phyloP scores from a whole-genome alignment of 352 stramenopile genomes.

The Phytophthora litchii region DNA sequence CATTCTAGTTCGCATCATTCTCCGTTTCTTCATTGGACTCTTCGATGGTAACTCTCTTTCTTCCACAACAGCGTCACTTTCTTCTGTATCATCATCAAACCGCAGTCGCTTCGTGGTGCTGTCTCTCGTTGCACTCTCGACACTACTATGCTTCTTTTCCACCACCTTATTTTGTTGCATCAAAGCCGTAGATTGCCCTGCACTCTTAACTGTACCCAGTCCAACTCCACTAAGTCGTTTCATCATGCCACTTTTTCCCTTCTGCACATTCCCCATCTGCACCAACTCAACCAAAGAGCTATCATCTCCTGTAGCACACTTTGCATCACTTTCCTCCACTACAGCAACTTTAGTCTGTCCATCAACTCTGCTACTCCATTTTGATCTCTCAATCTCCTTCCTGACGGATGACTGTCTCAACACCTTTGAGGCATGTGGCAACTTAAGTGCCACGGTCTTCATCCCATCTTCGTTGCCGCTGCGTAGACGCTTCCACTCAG shows the following conservation, averaged over 20 bases:
- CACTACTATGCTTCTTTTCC: neutral
- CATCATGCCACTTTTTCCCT: neutral
- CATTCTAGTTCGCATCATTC: slow-evolving; percentile 14
- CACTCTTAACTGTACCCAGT: neutral
- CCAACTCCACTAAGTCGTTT: neutral
- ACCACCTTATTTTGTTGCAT: neutral
- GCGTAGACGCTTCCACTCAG: slow-evolving; percentile 1
- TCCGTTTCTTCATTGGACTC: slow-evolving; percentile 16
- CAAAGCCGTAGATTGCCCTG: neutral
- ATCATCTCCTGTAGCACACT: neutral
- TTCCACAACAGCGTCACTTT: neutral
- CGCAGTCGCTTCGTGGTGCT: slow-evolving; percentile 5
- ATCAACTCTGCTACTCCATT: neutral
- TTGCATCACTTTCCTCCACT: slow-evolving; percentile 3
- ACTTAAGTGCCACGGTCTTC: neutral
- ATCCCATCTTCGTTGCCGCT: neutral
- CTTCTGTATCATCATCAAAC: slow-evolving; percentile 2
- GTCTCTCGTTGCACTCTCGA: slow-evolving; percentile 1
- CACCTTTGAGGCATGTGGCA: neutral
- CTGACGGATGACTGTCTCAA: slow-evolving; percentile 8
- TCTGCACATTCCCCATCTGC: neutral
- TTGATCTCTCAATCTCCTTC: slow-evolving; percentile 3
- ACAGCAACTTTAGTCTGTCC: slow-evolving; percentile 1
- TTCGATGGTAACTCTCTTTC: slow-evolving; percentile 21
- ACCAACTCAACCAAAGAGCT: neutral